Percentiles rank a stretch among this genome's conserved stretches.
These are phyloP conservation scores for Dovyalis caffra DNA, from an alignment of 345 rosid genomes.

Conservation along the genomic window DNA sequence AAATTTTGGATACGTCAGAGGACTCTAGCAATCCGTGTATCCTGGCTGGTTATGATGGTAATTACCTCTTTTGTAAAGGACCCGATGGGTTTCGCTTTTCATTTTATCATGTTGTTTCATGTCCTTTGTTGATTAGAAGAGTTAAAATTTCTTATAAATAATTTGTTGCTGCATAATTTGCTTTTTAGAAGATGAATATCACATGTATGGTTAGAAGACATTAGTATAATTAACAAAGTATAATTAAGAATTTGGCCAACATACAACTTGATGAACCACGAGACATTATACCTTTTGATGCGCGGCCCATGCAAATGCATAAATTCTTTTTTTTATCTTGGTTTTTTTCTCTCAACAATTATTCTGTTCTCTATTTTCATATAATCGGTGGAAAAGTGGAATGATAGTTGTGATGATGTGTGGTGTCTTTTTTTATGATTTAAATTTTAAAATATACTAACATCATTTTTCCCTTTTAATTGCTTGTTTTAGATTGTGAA, in stretches of 20 bases:
- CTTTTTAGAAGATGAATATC: background rate
- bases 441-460: background rate
- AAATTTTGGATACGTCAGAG: constrained; percentile 68
- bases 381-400: background rate
- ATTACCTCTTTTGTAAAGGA: constrained; percentile 9
- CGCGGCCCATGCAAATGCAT: background rate
- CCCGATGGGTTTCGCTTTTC: background rate
- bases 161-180: background rate
- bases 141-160: background rate
- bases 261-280: background rate
- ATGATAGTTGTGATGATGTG: background rate
- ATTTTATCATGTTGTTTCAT: background rate
- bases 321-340: background rate
- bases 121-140: background rate
- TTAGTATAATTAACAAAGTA: background rate
- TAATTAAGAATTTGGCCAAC: background rate
- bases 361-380: background rate
- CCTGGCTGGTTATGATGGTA: constrained; percentile 79
- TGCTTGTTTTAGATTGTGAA: background rate
- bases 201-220: background rate
- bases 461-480: too few species aligned
- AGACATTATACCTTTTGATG: background rate
- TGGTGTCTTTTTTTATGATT: background rate
- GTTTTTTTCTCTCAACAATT: background rate
- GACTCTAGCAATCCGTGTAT: constrained; percentile 77